A percentile compares a stretch with the other conserved stretches of the same genome.
Conservation (phyloP, 371 early-diverging fungal genomes). For the Mucor irregularis region DNA sequence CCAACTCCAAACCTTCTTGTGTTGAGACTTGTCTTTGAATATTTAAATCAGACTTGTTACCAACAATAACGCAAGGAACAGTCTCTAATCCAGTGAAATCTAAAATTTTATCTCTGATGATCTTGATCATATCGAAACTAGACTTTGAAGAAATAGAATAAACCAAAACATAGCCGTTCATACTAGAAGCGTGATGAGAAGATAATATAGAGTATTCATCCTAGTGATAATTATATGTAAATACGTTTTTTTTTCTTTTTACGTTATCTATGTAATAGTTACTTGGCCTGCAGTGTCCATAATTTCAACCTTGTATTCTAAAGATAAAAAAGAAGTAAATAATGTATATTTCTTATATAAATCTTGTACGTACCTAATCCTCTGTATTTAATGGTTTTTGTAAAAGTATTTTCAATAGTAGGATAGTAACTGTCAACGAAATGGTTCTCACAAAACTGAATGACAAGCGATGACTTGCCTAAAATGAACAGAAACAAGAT, state of each 20-base stretch:
- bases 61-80: slow-evolving; percentile 91
- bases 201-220: slow-evolving; percentile 95
- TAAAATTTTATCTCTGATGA: slow-evolving; percentile 94
- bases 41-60: slow-evolving; percentile 90
- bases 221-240: slow-evolving; percentile 28
- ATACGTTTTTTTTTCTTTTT: not conserved
- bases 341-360: too few species aligned
- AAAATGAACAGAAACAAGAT: not conserved
- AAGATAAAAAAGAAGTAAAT: not conserved
- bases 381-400: slow-evolving; percentile 78
- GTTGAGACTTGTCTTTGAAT: slow-evolving; percentile 78
- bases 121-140: slow-evolving; percentile 87
- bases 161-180: slow-evolving; percentile 94
- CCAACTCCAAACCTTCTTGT: slow-evolving; percentile 78
- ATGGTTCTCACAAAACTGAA: slow-evolving; percentile 92
- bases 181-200: slow-evolving; percentile 85
- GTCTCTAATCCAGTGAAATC: slow-evolving; percentile 89
- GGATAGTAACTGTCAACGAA: slow-evolving; percentile 89
- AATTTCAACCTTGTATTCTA: slow-evolving; percentile 85
- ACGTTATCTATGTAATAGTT: too few species aligned
- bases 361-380: slow-evolving; percentile 54
- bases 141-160: slow-evolving; percentile 87
- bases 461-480: slow-evolving; percentile 90
- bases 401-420: slow-evolving; percentile 88
- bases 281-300: slow-evolving; percentile 95